These are phyloP conservation scores for Ustilago esculenta DNA, from an alignment of 1,284 basidiomycete species.

Conservation along the genomic window DNA sequence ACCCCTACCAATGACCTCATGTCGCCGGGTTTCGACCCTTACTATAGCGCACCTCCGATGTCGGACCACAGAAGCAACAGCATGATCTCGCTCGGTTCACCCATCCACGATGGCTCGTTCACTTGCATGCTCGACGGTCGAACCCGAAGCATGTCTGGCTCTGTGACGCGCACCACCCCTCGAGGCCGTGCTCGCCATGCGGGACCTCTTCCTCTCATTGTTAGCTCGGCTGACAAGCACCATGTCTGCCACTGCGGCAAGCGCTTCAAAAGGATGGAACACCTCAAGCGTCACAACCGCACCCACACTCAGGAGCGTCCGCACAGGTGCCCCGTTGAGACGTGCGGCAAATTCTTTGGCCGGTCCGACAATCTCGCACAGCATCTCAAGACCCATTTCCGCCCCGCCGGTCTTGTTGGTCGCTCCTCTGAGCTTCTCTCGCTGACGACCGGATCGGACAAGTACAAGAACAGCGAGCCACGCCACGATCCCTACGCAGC, in stretches of 20 bases:
- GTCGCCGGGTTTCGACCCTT: conserved; percentile 47
- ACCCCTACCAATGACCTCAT: conserved; percentile 35
- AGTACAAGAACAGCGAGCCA: conserved; percentile 37
- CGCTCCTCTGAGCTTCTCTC: conserved; percentile 46
- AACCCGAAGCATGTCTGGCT: conserved; percentile 31
- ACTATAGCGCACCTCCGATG: conserved; percentile 50
- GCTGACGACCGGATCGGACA: conserved; percentile 36
- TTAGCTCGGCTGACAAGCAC: conserved; percentile 64
- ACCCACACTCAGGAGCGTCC: conserved; percentile 66
- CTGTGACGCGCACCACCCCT: conserved; percentile 39
- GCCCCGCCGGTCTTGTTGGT: conserved; percentile 50
- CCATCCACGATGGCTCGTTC: conserved; percentile 22
- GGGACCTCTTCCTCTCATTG: conserved; percentile 62
- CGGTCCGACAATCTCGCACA: conserved; percentile 65
- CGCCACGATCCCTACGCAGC: conserved; percentile 62
- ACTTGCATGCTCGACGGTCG: conserved; percentile 42
- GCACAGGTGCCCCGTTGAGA: conserved; percentile 61
- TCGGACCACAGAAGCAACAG: conserved; percentile 56
- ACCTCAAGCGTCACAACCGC: conserved; percentile 66
- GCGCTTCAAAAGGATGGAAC: conserved; percentile 66
- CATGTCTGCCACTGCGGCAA: conserved; percentile 66
- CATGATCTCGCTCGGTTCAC: conserved; percentile 49
- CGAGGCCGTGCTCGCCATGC: conserved; percentile 37
- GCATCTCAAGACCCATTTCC: conserved; percentile 66
- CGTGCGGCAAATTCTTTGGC: conserved; percentile 65